Conservation (phyloP, 495 filamentous ascomycete genomes). For the Aspergillus indologenus region DNA sequence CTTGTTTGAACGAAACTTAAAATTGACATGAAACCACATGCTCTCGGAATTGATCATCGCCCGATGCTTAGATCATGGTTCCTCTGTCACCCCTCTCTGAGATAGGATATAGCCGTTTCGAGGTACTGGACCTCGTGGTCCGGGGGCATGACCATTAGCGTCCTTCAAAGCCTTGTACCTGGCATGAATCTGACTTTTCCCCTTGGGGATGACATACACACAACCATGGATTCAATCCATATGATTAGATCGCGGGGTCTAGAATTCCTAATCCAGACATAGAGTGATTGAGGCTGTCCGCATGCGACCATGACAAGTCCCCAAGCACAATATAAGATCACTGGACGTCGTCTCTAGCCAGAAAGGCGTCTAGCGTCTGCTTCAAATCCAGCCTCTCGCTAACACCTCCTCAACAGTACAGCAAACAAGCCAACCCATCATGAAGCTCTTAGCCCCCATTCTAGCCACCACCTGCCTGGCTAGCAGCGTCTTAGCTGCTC, state of each 20-base stretch:
- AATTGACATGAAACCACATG: background rate
- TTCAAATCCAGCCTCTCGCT: background rate
- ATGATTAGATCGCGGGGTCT: background rate
- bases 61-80: background rate
- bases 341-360: background rate
- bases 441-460: slow-evolving; percentile 27
- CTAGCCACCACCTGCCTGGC: slow-evolving; percentile 25
- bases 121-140: background rate
- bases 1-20: background rate
- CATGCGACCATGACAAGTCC: background rate
- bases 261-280: background rate
- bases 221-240: background rate
- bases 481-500: slow-evolving; percentile 28
- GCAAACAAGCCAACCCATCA: slow-evolving; percentile 10
- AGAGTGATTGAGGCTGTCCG: background rate
- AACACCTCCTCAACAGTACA: background rate
- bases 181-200: background rate
- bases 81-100: background rate
- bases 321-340: background rate
- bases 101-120: background rate
- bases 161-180: background rate
- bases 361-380: background rate
- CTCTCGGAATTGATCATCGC: background rate
- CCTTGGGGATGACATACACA: background rate
- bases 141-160: too few relatives aligned